Conservation (phyloP, 345 rosid genomes). For the Aquilaria malaccensis region DNA sequence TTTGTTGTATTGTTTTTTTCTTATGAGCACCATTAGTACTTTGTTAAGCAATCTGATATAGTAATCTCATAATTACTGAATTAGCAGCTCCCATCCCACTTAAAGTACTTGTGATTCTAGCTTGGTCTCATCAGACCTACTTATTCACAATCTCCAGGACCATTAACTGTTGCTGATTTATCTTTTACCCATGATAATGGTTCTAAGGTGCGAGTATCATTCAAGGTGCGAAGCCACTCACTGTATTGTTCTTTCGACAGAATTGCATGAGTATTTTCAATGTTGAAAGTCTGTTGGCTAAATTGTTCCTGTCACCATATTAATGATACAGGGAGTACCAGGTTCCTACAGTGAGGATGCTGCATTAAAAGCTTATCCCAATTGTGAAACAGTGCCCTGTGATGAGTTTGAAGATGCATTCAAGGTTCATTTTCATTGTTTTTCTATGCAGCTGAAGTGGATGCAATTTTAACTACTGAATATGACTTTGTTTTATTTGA, state of each 20-base stretch:
- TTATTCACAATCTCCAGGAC: slow-evolving; percentile 25
- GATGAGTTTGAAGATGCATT: slow-evolving; percentile 50
- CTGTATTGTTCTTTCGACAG: not conserved
- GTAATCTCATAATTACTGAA: no score
- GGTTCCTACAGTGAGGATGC: slow-evolving; percentile 58
- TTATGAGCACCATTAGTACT: no score
- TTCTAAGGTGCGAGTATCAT: slow-evolving; percentile 37
- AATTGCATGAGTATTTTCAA: slow-evolving; percentile 5
- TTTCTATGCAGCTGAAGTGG: not conserved
- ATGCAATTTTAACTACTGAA: not conserved
- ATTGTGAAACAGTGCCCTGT: slow-evolving; percentile 52
- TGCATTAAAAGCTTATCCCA: slow-evolving; percentile 59
- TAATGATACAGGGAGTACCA: slow-evolving; percentile 33
- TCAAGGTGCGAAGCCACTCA: slow-evolving; percentile 28
- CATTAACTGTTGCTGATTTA: slow-evolving; percentile 41
- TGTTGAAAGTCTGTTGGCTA: not conserved
- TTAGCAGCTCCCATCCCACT: no score
- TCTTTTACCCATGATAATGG: slow-evolving; percentile 23
- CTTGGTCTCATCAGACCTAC: no score
- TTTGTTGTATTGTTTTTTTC: no score
- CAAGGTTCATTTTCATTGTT: slow-evolving; percentile 29
- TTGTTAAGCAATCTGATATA: no score
- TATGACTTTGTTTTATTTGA: not conserved
- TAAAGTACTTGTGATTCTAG: no score
- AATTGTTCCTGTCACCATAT: slow-evolving; percentile 3